Base-by-base conservation (phyloP, 306 rosid genomes). In the Rosa lucieae region DNA sequence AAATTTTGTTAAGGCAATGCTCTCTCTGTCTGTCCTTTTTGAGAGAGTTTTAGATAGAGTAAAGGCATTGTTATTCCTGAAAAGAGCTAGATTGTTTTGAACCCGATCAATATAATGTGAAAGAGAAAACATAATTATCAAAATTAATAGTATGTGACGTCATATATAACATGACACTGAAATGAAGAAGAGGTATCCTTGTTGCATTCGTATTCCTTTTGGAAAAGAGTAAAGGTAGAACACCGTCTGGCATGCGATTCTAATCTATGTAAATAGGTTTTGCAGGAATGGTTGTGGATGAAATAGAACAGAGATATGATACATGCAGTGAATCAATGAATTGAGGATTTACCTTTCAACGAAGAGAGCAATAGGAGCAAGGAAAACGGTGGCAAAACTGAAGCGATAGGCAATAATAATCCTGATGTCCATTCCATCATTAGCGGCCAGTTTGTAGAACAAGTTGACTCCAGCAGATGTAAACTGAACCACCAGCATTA, bases 371-470 rank as follows among this genome's bases (percentile, higher is more conserved):
- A 89, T 69, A 8, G 97, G 97, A 74, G 80, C 80, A 1, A 87
- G 81, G 80, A 94, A 88, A 72, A 80, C 80, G 0, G 98, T 83
- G 21, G 91, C 89, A 21, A 94, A 92, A 3, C 86, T 0, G 21
- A 87, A 86, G 43, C 97, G 97, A 40, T 90, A 94, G 8, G 98
- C 98, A 29, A 84, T 76, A 21, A 86, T 58, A 1, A 92, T 29
- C 62, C 80, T 86, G 29, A 86, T 8, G 70, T 44, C 87, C 97
- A 94, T 92, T 81, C 96, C 97, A 82, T 89, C 92, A 6, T 84
- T 74, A 0, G 77, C 76, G 7, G 89, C 93, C n/a, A 89, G 58
- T 77, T 93, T 91, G 83, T 89, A 93, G 52, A 93, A 73, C 8
- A 93, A n/a, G 44, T 93, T 91, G 55, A 84, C 85, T 13, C 87